Evolutionary conservation across 176 grass and related monocot species (phyloP), one percentile per base, ranked within the genome.

Genomic region (Tillandsia leiboldiana): DNA sequence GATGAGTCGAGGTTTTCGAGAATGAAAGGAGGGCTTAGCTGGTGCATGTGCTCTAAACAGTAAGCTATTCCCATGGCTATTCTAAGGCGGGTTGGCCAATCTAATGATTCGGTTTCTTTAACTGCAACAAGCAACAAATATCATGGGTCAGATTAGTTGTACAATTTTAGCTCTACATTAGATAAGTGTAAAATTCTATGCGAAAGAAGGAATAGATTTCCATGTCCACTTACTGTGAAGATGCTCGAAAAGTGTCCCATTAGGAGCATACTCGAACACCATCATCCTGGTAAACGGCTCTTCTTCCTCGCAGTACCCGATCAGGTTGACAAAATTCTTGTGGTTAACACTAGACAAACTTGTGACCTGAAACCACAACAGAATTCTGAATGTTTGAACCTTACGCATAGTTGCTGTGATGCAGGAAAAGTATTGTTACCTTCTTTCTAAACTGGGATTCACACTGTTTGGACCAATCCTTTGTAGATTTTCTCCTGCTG

Each of bases 251-350:
- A 93, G 82, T 1, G 90, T 94, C 69, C 95, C 95, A 68, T 86
- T 93, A 7, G 95, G 90, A 20, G 90, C 84, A 33, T 99, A 99
- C 76, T 99, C 95, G 65, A 99, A 99, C 70, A 90, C 82, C 90
- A 99, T 80, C 90, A 99, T 99, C 80, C 95, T 82, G n/a, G 95
- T 90, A 49, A 99, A 99, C 2, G 95, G 87, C 48, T 82, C 70
- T 26, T 90, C 78, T 75, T 99, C 84, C 77, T 94, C 70, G 63
- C 90, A 99, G 80, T 86, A 90, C 42, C 95, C 95, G 3, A 99
- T 82, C 59, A 99, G 85, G 74, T 93, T 99, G 20, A 88, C 81
- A 67, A 94, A 93, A 61, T 99, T 94, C 82, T 88, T 88, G 79
- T 99, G 95, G 82, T 90, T 94, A 3, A 99, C 71, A 68, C 80